A percentile compares a stretch with the other conserved stretches of the same genome.
Evolutionary conservation across 352 stramenopile genomes (phyloP).

Genomic region (Saprolegnia parasitica): DNA sequence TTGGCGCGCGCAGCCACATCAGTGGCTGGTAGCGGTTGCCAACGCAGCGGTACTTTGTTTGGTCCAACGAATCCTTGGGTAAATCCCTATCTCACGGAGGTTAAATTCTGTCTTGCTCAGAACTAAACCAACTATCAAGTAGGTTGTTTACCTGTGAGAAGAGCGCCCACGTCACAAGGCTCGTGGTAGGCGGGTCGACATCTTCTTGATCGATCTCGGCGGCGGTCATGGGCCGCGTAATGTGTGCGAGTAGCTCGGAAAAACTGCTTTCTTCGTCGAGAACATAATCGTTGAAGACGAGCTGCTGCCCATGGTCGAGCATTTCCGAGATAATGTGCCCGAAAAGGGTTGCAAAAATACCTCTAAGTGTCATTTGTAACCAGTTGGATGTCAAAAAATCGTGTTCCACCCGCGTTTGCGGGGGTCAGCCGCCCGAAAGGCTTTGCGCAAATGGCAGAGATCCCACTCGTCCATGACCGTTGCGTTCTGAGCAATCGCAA

Average conservation of each 20-base stretch:
- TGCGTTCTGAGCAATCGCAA: neutral
- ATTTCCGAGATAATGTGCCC: conserved; percentile 9
- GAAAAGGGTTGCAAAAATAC: conserved; percentile 8
- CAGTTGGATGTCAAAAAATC: no score
- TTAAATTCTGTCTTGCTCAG: neutral
- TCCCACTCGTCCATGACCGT: conserved; percentile 27
- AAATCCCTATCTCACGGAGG: neutral
- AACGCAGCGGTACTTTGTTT: conserved; percentile 25
- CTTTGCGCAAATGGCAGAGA: conserved; percentile 24
- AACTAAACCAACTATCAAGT: no score
- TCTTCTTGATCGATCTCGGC: conserved; percentile 23
- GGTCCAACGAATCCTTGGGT: conserved; percentile 1
- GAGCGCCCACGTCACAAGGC: neutral
- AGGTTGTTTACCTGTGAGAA: conserved; percentile 13
- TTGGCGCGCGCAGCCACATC: conserved; percentile 27
- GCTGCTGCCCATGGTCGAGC: conserved; percentile 19
- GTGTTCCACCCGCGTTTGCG: conserved; percentile 19
- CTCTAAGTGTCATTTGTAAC: neutral
- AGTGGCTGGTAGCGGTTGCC: conserved; percentile 11
- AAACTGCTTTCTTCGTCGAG: conserved; percentile 9
- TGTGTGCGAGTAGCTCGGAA: neutral
- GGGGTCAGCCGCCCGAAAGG: conserved; percentile 3
- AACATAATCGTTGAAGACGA: neutral
- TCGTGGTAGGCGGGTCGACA: neutral
- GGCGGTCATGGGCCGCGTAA: conserved; percentile 4